Evolutionary conservation across 2,329 filamentous ascomycete species (phyloP), one percentile per base, ranked within the genome.

Genomic region (Colletotrichum abscissum): DNA sequence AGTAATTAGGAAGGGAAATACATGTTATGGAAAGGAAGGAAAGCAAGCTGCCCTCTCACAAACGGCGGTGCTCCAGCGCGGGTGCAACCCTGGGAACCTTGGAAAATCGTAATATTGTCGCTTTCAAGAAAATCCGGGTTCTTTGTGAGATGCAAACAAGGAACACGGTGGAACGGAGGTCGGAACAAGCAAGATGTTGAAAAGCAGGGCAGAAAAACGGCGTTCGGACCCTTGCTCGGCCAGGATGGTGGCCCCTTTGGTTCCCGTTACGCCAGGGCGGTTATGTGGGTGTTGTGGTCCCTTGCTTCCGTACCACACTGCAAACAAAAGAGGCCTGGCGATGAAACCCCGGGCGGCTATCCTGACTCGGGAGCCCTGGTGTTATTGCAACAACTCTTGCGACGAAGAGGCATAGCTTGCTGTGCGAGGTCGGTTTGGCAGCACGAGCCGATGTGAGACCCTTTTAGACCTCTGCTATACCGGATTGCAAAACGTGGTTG

Each of bases 171-270:
- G 71, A 52, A 62, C 71, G 33, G 49, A 38, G 35, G 49, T 14
- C 19, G 59, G 28, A 28, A 57, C 30, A 59, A 64, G 52, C 28
- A 60, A 52, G 65, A 35, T 9, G 42, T n/a, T n/a, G n/a, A 19
- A 66, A 73, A 73, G 54, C 66, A 73, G 60, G 70, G 70, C 70
- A 73, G 46, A 66, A n/a, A 42, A 55, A 59, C 35, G 63, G 52
- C 55, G 54, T 69, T 69, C 14, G 58, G 33, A 62, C 56, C 46
- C 63, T 49, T 59, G 38, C 1, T 35, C n/a, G 24, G 35, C 65
- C 22, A 42, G 70, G 70, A 64, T 64, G 24, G 33, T 22, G 22
- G 54, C 52, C 42, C 42, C 42, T 49, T 46, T 54, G n/a, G 28
- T 30, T 55, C 3, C 58, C 55, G 69, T 72, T 65, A 63, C 70